Percentiles rank a stretch among this genome's conserved stretches.
Conservation (phyloP, 78 protist species). For the Dictyostelium discoideum region DNA sequence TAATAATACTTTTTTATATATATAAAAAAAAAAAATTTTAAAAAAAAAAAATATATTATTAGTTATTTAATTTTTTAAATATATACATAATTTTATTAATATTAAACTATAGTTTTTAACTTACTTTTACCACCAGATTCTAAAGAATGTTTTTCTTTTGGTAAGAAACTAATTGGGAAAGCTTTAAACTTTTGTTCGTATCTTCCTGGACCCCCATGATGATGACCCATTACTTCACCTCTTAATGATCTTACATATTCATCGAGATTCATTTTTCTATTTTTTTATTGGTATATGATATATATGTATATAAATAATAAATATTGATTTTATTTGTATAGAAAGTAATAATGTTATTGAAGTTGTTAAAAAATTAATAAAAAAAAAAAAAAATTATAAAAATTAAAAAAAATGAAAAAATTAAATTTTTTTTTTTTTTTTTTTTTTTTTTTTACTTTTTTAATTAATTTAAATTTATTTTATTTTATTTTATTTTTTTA, state of each 20-base stretch:
- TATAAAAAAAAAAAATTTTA: neutral
- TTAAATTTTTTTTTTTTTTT: too few relatives aligned
- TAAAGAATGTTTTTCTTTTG: constrained; percentile 22
- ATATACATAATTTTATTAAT: too few relatives aligned
- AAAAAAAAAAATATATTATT: too few relatives aligned
- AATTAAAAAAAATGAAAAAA: too few relatives aligned
- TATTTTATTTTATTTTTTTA: too few relatives aligned
- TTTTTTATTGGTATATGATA: neutral
- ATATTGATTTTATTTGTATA: neutral
- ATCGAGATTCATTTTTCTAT: neutral
- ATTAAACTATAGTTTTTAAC: too few relatives aligned
- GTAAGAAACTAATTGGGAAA: neutral
- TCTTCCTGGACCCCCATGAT: constrained; percentile 14
- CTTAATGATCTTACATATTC: neutral
- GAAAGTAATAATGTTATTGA: neutral
- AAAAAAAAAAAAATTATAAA: neutral
- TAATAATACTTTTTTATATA: constrained; percentile 48
- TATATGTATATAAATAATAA: neutral
- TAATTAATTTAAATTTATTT: too few relatives aligned
- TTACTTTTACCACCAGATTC: constrained; percentile 81
- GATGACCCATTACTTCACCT: neutral
- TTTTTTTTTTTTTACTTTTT: too few relatives aligned
- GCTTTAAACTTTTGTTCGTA: constrained; percentile 48
- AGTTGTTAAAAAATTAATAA: neutral
- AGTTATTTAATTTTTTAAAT: too few relatives aligned